Conservation (phyloP, 306 rosid genomes). For the Prunus salicina region DNA sequence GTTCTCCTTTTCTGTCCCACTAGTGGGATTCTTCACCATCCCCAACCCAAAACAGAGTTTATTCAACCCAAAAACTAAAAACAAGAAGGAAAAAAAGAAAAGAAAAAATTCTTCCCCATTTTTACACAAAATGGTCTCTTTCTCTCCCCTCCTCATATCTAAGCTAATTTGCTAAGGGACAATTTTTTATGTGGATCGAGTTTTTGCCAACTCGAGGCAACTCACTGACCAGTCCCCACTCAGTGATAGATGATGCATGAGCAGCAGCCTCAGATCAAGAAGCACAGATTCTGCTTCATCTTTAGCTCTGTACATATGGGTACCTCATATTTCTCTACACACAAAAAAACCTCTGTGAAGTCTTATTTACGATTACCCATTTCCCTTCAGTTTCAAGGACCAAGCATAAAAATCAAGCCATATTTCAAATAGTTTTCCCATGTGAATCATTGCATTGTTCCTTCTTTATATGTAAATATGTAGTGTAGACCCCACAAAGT, state of each 20-base stretch:
- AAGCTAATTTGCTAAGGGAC: constrained; percentile 14
- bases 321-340: constrained; percentile 16
- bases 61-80: background rate
- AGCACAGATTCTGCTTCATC: constrained; percentile 22
- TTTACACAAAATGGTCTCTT: constrained; percentile 12
- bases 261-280: constrained; percentile 8
- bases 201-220: constrained; percentile 32
- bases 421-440: background rate
- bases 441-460: background rate
- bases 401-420: background rate
- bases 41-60: constrained; percentile 27
- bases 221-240: constrained; percentile 20
- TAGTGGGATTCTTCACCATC: constrained; percentile 40
- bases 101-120: background rate
- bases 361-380: background rate
- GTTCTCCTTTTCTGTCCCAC: constrained; percentile 51
- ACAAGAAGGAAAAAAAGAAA: background rate
- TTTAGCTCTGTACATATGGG: constrained; percentile 10
- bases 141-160: constrained; percentile 16
- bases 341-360: background rate
- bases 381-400: background rate
- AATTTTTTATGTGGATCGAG: constrained; percentile 23
- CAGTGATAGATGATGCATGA: background rate
- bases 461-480: background rate
- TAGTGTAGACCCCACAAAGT: background rate